Evolutionary conservation across 208 protist genomes (phyloP).

Genomic region (Crithidia bombi): DNA sequence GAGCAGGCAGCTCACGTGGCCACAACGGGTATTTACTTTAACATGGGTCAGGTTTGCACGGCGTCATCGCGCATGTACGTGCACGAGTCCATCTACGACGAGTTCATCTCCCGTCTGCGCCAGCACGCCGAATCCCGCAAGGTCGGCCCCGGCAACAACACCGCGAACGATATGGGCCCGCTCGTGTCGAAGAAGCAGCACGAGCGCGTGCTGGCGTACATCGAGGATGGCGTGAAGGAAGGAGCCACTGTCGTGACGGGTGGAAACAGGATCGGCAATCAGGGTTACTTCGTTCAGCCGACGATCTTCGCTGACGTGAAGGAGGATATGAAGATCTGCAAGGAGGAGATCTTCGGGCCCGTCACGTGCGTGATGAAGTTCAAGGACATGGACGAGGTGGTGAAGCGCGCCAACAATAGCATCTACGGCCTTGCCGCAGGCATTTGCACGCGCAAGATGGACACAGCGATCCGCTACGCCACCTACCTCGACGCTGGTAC

Average conservation of each 20-base stretch:
- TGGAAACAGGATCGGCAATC: constrained; percentile 45
- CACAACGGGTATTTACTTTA: constrained; percentile 72
- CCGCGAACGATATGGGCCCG: constrained; percentile 59
- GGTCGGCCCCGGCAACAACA: constrained; percentile 66
- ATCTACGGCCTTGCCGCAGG: constrained; percentile 88
- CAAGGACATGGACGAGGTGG: constrained; percentile 77
- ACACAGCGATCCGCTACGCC: constrained; percentile 63
- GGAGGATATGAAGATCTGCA: constrained; percentile 75
- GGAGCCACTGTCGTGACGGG: constrained; percentile 74
- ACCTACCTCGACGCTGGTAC: constrained; percentile 77
- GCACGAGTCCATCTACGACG: constrained; percentile 80
- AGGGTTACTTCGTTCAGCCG: constrained; percentile 87
- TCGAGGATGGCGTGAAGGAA: constrained; percentile 76
- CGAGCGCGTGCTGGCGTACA: constrained; percentile 76
- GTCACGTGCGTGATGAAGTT: constrained; percentile 89
- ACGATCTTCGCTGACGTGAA: constrained; percentile 83
- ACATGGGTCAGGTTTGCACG: constrained; percentile 87
- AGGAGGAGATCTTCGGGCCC: constrained; percentile 92
- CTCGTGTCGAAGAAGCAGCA: constrained; percentile 76
- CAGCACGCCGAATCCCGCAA: constrained; percentile 49
- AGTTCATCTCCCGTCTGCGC: constrained; percentile 70
- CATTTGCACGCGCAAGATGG: constrained; percentile 74
- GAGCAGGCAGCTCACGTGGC: constrained; percentile 66
- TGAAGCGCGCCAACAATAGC: constrained; percentile 78
- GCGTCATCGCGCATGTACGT: constrained; percentile 87